Conservation (phyloP, 2,329 filamentous ascomycete species). For the Xylaria multiplex region DNA sequence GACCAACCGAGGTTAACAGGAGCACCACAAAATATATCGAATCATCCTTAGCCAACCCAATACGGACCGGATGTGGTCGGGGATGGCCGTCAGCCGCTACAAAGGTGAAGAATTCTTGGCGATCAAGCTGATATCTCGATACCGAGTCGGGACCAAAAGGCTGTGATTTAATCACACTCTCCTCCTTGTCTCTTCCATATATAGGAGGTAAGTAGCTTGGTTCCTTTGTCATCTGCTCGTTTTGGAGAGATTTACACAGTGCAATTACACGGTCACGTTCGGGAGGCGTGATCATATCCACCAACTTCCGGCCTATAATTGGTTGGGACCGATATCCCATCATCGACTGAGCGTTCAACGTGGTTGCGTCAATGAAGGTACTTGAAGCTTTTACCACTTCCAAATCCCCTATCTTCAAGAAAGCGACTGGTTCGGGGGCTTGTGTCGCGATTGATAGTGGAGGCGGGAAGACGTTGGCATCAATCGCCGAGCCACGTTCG, state of each 20-base stretch:
- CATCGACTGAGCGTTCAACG: constrained; percentile 34
- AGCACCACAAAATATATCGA: constrained; percentile 72
- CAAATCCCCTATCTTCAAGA: constrained; percentile 64
- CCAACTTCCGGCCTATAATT: constrained; percentile 61
- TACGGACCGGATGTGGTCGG: constrained; percentile 60
- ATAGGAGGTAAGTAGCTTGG: constrained; percentile 73
- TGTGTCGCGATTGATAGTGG: constrained; percentile 55
- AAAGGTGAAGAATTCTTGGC: constrained; percentile 66
- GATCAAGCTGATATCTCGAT: constrained; percentile 61
- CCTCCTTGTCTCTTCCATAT: constrained; percentile 64
- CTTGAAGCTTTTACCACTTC: constrained; percentile 67
- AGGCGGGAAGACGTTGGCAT: constrained; percentile 60
- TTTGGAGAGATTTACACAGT: constrained; percentile 63
- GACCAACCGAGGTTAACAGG: constrained; percentile 53
- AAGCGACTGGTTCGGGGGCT: constrained; percentile 64
- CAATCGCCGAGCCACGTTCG: constrained; percentile 60
- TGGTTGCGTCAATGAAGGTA: constrained; percentile 64
- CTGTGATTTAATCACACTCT: constrained; percentile 64
- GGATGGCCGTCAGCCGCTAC: constrained; percentile 61
- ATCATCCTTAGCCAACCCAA: constrained; percentile 68
- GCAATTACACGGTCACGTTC: constrained; percentile 64
- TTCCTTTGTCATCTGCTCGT: constrained; percentile 66
- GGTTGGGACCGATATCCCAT: constrained; percentile 54
- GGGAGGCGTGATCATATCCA: constrained; percentile 61
- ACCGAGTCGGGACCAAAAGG: constrained; percentile 65